Base-by-base conservation (phyloP, 345 rosid genomes). In the Litchi chinensis region DNA sequence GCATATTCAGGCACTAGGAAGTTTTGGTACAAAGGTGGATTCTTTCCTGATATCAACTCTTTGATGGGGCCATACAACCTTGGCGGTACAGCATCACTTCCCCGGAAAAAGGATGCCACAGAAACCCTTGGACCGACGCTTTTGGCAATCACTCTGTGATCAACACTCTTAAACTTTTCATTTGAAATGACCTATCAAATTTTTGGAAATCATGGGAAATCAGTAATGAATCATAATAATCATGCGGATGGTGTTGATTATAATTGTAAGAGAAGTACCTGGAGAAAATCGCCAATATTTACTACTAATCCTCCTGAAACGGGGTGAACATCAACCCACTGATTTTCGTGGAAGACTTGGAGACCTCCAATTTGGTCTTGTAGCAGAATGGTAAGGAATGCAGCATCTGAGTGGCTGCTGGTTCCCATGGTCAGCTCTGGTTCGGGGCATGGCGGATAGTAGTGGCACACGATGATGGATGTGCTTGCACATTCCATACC, bases 61-160 rank as follows among this genome's bases (percentile, higher is more conserved):
- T 82, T 70, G 50, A 84, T 82, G 0, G 86, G 86, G 5, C 86
- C 77, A 22, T 48, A 78, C 5, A 67, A 0, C 59, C 67, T 78
- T 9, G 75, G 50, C 8, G 37, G 37, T 32, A 10, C 64, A 22
- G 65, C 28, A 16, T 26, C 28, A 56, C n/a, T 69, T 72, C 74
- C 83, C 0, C 43, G 65, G 66, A 82, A 78, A 71, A 83, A 85
- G 79, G 83, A 68, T 32, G 89, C 89, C 24, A 88, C 73, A 0
- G 93, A 87, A 32, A 87, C 37, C 78, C 93, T 85, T 18, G 91
- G 87, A 10, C 86, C 89, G 12, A 8, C 74, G 9, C 44, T 46
- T 37, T 73, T 83, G 13, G 93, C 88, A 65, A 82, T 19, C 39
- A 89, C 91, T 16, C 85, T 87, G 46, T 91, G 93, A 65, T 87